Conservation (phyloP, 495 filamentous ascomycete species). For the Lindgomyces ingoldianus region DNA sequence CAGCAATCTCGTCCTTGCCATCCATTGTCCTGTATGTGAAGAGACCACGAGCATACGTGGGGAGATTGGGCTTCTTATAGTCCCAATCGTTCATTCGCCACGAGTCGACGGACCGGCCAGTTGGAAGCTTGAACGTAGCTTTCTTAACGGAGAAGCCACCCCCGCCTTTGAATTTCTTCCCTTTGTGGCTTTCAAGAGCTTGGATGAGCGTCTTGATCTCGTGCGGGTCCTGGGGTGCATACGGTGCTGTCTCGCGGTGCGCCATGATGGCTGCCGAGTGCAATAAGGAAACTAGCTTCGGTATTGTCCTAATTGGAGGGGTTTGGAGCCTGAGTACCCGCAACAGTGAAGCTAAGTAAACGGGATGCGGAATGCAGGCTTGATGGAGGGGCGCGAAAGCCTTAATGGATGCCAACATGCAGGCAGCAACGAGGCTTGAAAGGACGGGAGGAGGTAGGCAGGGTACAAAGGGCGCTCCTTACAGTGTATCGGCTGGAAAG, state of each 20-base stretch:
- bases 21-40: constrained; percentile 72
- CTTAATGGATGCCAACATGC: constrained; percentile 18
- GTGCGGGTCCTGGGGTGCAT: constrained; percentile 62
- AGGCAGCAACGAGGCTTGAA: constrained; percentile 23
- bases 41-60: constrained; percentile 87
- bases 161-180: constrained; percentile 46
- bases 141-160: constrained; percentile 68
- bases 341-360: constrained; percentile 10
- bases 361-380: constrained; percentile 9
- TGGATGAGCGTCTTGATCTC: constrained; percentile 66
- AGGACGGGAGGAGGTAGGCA: background rate
- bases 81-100: constrained; percentile 95
- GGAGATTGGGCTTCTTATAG: constrained; percentile 81
- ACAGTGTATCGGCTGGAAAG: background rate
- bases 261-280: constrained; percentile 40
- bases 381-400: constrained; percentile 5
- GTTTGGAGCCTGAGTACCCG: constrained; percentile 18
- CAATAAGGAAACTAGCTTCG: background rate
- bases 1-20: constrained; percentile 71
- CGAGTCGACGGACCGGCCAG: constrained; percentile 71
- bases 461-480: constrained; percentile 11
- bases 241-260: constrained; percentile 51
- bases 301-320: constrained; percentile 3
- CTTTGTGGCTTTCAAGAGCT: constrained; percentile 51
- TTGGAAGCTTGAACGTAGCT: constrained; percentile 64